Evolutionary conservation across 2,329 filamentous ascomycete species (phyloP).

Genomic region (Cytospora mali): DNA sequence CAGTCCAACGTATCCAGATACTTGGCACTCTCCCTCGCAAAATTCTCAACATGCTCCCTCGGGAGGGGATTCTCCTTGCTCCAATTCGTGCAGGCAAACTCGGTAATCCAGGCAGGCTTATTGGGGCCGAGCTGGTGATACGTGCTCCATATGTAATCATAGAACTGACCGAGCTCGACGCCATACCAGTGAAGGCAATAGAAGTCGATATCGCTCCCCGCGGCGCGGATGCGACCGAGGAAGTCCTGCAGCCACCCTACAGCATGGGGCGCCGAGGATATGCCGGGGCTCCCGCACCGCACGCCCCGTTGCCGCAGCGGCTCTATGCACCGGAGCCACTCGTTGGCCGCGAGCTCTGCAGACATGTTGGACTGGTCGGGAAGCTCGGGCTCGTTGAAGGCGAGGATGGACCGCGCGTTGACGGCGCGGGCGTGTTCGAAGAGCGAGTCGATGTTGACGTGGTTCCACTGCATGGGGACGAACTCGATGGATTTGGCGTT

Average conservation of each 20-base stretch:
- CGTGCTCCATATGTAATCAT: conserved; percentile 33
- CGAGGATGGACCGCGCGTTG: conserved; percentile 22
- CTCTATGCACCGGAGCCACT: conserved; percentile 32
- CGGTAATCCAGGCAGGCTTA: conserved; percentile 32
- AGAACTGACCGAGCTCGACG: conserved; percentile 30
- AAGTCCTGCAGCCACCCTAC: conserved; percentile 31
- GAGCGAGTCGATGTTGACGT: conserved; percentile 31
- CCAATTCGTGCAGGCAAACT: conserved; percentile 34
- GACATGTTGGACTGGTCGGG: conserved; percentile 32
- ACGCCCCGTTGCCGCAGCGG: conserved; percentile 26
- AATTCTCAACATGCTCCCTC: conserved; percentile 30
- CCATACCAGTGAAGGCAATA: conserved; percentile 34
- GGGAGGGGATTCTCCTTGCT: conserved; percentile 28
- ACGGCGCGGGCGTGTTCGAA: conserved; percentile 11
- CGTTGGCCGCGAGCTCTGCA: conserved; percentile 27
- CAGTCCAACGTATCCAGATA: conserved; percentile 33
- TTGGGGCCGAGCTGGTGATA: conserved; percentile 32
- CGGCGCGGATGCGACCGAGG: conserved; percentile 25
- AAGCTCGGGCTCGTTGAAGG: conserved; percentile 34
- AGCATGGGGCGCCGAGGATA: conserved; percentile 31
- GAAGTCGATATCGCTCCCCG: conserved; percentile 31
- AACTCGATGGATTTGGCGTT: conserved; percentile 26
- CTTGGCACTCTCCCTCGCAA: conserved; percentile 30
- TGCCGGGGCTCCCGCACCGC: conserved; percentile 30
- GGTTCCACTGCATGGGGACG: conserved; percentile 34